These are phyloP conservation scores for Larix sibirica DNA, from an alignment of 83 land plant species.

Conservation along the genomic window DNA sequence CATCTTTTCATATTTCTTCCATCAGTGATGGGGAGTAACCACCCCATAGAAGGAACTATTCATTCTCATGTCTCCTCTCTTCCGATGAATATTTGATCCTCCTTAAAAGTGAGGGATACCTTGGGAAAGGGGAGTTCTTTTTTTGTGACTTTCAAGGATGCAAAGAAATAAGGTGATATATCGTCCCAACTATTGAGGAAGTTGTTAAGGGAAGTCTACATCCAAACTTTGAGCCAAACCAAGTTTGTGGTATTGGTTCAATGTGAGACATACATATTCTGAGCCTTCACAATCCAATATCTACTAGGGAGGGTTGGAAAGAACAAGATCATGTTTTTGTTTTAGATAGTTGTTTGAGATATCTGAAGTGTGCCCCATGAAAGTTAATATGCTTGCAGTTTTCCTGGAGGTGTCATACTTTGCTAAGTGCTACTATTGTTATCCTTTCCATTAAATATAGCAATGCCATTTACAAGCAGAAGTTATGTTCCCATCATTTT, in stretches of 20 bases:
- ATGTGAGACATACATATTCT: slow-evolving; percentile 51
- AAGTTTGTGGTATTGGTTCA: slow-evolving; percentile 57
- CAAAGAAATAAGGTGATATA: slow-evolving; percentile 6
- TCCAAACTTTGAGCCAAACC: slow-evolving; percentile 40
- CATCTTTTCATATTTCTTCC: neutral
- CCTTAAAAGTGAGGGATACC: slow-evolving; percentile 37
- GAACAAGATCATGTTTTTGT: too few relatives aligned
- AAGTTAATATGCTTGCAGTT: too few relatives aligned
- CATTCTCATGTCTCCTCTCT: too few relatives aligned
- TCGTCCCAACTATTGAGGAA: neutral
- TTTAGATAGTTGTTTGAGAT: too few relatives aligned
- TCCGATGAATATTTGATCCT: neutral
- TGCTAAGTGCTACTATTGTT: too few relatives aligned
- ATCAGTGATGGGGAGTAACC: neutral
- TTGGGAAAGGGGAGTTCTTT: slow-evolving; percentile 27
- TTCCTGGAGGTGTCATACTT: too few relatives aligned
- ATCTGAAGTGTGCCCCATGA: too few relatives aligned
- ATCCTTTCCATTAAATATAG: too few relatives aligned
- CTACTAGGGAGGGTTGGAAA: slow-evolving; percentile 7
- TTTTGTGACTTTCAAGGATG: slow-evolving; percentile 29
- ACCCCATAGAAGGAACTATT: neutral
- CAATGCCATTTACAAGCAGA: too few relatives aligned
- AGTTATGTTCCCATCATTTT: too few relatives aligned
- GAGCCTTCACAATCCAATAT: slow-evolving; percentile 12
- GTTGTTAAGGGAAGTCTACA: slow-evolving; percentile 39